Conservation (phyloP, 2,329 filamentous ascomycete genomes). For the Myriangium duriaei region DNA sequence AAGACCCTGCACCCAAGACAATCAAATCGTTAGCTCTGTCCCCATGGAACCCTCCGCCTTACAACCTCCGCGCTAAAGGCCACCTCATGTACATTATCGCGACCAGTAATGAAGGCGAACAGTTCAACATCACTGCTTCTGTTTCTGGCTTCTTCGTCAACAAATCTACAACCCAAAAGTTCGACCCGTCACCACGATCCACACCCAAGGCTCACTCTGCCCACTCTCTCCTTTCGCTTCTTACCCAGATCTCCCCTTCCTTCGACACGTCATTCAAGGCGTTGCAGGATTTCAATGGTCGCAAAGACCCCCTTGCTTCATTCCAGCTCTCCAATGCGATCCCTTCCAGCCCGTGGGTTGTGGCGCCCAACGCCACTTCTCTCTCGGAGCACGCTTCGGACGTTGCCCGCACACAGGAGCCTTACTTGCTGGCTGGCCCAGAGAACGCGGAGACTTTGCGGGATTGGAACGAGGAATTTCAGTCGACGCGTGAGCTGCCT, state of each 20-base stretch:
- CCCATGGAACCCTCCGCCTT: conserved; percentile 91
- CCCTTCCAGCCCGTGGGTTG: conserved; percentile 83
- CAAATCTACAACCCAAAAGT: conserved; percentile 89
- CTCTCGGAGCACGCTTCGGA: conserved; percentile 66
- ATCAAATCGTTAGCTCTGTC: conserved; percentile 82
- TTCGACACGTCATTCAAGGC: conserved; percentile 65
- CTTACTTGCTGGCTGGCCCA: conserved; percentile 75
- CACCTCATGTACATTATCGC: conserved; percentile 84
- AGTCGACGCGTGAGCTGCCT: conserved; percentile 87
- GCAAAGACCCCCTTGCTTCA: conserved; percentile 75
- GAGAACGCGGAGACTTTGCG: conserved; percentile 90
- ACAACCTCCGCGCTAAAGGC: conserved; percentile 78
- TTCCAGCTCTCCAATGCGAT: conserved; percentile 95
- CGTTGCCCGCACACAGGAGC: conserved; percentile 81
- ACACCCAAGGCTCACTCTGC: conserved; percentile 66
- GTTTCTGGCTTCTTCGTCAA: conserved; percentile 95
- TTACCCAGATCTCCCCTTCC: conserved; percentile 68
- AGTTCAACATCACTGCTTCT: conserved; percentile 84
- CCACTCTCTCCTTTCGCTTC: conserved; percentile 75
- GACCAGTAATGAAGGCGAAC: conserved; percentile 88
- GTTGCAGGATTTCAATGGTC: conserved; percentile 73
- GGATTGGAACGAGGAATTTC: conserved; percentile 99
- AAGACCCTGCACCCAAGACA: conserved; percentile 68
- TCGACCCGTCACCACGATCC: conserved; percentile 73
- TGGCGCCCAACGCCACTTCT: conserved; percentile 54